phyloP scores from a whole-genome alignment of 2,329 filamentous ascomycete species.

The Elsinoe ampelina region DNA sequence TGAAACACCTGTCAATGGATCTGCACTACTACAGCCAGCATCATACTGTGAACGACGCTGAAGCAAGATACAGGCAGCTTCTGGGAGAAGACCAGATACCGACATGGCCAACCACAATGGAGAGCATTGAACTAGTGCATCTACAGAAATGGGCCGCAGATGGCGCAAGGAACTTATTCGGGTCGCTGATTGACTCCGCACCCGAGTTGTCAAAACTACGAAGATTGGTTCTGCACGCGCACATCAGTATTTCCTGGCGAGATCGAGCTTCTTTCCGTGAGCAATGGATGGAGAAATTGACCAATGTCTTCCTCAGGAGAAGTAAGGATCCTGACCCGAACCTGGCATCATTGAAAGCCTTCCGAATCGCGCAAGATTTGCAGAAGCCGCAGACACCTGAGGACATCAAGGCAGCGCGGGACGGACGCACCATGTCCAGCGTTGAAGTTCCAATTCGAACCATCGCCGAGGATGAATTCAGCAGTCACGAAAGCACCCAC shows the following conservation, averaged over 20 bases:
- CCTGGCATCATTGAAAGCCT: conserved; percentile 36
- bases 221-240: conserved; percentile 62
- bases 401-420: background rate
- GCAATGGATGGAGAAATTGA: conserved; percentile 64
- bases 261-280: conserved; percentile 70
- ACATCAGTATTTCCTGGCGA: conserved; percentile 71
- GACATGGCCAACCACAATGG: conserved; percentile 66
- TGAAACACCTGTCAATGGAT: conserved; percentile 66
- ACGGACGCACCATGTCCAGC: background rate
- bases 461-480: background rate
- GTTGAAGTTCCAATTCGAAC: background rate
- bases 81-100: conserved; percentile 57
- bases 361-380: conserved; percentile 31
- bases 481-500: conserved; percentile 1
- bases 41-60: conserved; percentile 57
- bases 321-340: conserved; percentile 35
- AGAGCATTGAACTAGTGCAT: conserved; percentile 63
- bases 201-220: conserved; percentile 57
- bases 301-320: conserved; percentile 53
- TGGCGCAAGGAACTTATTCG: conserved; percentile 67
- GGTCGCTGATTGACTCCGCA: conserved; percentile 66
- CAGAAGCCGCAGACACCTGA: conserved; percentile 8
- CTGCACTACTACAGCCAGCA: conserved; percentile 67
- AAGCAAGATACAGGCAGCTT: conserved; percentile 63
- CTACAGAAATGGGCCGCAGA: conserved; percentile 61